Evolutionary conservation across 225 moss, liverwort and hornwort genomes (phyloP).

Genomic region (Straminergon stramineum): DNA sequence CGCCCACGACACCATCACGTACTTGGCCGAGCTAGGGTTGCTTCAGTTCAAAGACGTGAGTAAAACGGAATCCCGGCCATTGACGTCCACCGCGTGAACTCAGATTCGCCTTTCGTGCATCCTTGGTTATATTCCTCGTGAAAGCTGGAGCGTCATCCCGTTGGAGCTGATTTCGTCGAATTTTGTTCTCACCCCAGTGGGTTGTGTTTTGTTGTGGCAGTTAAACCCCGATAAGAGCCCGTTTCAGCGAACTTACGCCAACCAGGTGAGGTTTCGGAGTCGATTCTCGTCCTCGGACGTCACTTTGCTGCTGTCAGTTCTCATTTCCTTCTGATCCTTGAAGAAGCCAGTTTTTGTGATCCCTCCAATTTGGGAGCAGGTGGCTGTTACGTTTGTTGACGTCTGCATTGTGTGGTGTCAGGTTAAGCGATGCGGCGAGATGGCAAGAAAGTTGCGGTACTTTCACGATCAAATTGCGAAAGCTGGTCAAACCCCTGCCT

Average conservation of each 20-base stretch:
- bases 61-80: neutral
- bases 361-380: neutral
- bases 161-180: neutral
- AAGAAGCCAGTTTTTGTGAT: neutral
- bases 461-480: conserved; percentile 85
- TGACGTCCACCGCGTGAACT: neutral
- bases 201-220: conserved; percentile 38
- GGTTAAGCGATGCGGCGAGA: conserved; percentile 97
- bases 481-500: conserved; percentile 64
- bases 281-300: neutral
- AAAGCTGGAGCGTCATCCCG: neutral
- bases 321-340: neutral
- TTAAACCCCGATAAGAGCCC: conserved; percentile 96
- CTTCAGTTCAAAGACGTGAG: conserved; percentile 97
- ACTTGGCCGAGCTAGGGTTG: conserved; percentile 86
- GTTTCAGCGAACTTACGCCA: conserved; percentile 97
- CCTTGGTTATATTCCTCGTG: neutral
- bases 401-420: neutral
- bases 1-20: conserved; percentile 85
- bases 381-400: neutral
- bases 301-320: neutral
- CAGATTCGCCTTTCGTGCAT: too few species aligned
- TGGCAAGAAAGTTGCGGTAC: conserved; percentile 90
- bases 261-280: conserved; percentile 49
- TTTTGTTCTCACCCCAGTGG: neutral